Percentiles rank a stretch among this genome's conserved stretches.
These are phyloP conservation scores for Candida pseudoviswanathii DNA, from an alignment of 1,139 yeast genomes.

Conservation along the genomic window DNA sequence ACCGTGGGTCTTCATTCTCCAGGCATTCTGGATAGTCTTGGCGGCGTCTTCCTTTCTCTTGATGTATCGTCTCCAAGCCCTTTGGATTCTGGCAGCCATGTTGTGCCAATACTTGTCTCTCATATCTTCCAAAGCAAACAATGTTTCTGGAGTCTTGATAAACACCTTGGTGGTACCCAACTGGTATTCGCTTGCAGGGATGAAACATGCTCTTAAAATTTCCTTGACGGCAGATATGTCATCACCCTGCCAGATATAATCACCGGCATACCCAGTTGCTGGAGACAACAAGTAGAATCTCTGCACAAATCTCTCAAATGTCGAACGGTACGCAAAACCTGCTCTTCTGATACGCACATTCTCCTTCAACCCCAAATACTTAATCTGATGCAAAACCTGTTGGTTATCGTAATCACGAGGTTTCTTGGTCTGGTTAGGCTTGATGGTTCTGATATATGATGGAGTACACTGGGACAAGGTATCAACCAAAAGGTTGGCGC, in stretches of 20 bases:
- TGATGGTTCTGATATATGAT: constrained; percentile 95
- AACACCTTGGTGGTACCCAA: constrained; percentile 94
- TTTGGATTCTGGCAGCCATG: constrained; percentile 96
- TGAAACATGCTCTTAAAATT: constrained; percentile 77
- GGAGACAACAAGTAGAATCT: constrained; percentile 87
- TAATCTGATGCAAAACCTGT: constrained; percentile 93
- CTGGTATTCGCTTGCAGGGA: constrained; percentile 83
- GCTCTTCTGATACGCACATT: constrained; percentile 98
- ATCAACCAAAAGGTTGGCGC: constrained; percentile 89
- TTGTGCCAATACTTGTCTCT: constrained; percentile 98
- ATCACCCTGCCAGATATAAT: constrained; percentile 93
- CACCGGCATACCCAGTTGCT: constrained; percentile 96
- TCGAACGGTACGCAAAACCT: constrained; percentile 97
- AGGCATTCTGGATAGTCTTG: constrained; percentile 76
- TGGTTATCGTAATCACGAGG: constrained; percentile 87
- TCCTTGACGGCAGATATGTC: constrained; percentile 77
- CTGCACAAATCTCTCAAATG: constrained; percentile 97
- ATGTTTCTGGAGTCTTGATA: constrained; percentile 95
- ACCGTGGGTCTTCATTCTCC: constrained; percentile 81
- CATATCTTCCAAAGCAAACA: constrained; percentile 94
- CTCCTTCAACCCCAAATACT: constrained; percentile 94
- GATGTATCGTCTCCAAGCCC: constrained; percentile 91
- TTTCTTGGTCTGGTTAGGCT: constrained; percentile 92
- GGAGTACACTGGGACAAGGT: constrained; percentile 91
- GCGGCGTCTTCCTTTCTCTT: constrained; percentile 89